Evolutionary conservation across 495 filamentous ascomycete species (phyloP).

Genomic region (Podospora pseudocomata): DNA sequence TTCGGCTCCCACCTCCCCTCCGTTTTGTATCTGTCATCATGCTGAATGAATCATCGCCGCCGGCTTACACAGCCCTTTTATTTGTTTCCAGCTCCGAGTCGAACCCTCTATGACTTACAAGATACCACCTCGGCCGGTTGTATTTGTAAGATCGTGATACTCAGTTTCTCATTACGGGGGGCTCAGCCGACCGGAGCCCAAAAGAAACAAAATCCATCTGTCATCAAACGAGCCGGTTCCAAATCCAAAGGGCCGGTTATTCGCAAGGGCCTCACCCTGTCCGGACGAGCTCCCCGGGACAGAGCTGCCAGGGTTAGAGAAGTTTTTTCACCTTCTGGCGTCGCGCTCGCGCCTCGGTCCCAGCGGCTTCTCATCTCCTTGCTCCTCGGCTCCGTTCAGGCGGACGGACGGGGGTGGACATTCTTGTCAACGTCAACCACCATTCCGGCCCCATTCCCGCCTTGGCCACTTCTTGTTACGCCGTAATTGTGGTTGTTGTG

Average conservation of each 20-base stretch:
- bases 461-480: neutral
- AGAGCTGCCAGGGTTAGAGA: neutral
- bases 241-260: neutral
- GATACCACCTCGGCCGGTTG: neutral
- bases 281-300: neutral
- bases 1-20: neutral
- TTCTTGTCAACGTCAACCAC: neutral
- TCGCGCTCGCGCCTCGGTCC: neutral
- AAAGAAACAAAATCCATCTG: conserved; percentile 1
- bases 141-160: neutral
- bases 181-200: conserved; percentile 1
- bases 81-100: neutral
- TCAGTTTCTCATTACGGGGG: neutral
- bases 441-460: conserved; percentile 11
- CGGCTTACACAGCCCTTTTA: neutral
- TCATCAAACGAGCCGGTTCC: conserved; percentile 5
- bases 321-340: conserved; percentile 6
- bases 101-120: neutral
- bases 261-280: neutral
- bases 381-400: neutral
- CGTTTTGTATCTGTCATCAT: neutral
- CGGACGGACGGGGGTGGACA: neutral
- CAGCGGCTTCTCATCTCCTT: neutral
- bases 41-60: neutral
- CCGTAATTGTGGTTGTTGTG: too few species aligned